phyloP scores from a whole-genome alignment of 345 rosid species.

The Citrus inodora region DNA sequence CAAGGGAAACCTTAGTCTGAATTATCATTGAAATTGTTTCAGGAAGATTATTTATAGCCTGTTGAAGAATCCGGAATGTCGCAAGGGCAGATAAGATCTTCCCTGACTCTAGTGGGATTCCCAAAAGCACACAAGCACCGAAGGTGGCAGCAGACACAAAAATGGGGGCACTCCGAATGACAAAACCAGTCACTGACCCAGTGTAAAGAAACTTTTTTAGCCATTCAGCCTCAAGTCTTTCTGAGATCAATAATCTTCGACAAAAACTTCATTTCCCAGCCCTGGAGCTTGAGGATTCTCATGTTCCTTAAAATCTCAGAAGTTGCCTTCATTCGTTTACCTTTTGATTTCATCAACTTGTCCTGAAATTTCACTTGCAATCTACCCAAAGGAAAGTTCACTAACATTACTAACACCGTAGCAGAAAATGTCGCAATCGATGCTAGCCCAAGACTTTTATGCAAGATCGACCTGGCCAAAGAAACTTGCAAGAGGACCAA shows the following conservation, averaged over 20 bases:
- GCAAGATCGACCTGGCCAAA: constrained; percentile 53
- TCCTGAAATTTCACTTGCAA: constrained; percentile 60
- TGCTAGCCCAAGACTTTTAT: constrained; percentile 58
- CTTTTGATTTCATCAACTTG: constrained; percentile 70
- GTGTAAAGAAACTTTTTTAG: constrained; percentile 49
- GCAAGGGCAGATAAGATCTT: constrained; percentile 77
- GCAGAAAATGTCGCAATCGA: constrained; percentile 49
- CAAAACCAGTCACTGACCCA: constrained; percentile 43
- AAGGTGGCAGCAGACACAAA: constrained; percentile 58
- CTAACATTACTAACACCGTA: constrained; percentile 50
- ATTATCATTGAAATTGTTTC: constrained; percentile 58
- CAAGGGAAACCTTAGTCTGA: constrained; percentile 69
- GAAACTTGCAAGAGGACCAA: constrained; percentile 45
- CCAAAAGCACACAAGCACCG: constrained; percentile 54
- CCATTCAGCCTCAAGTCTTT: constrained; percentile 49
- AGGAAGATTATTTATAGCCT: constrained; percentile 56
- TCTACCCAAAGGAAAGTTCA: constrained; percentile 54
- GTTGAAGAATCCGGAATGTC: constrained; percentile 62
- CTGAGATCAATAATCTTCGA: constrained; percentile 51
- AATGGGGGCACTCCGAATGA: constrained; percentile 66
- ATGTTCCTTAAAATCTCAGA: constrained; percentile 66
- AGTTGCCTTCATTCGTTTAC: constrained; percentile 59
- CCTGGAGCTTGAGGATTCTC: constrained; percentile 77
- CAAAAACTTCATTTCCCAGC: constrained; percentile 80
- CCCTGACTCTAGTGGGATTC: constrained; percentile 61